These are phyloP conservation scores for Elongisporangium anandrum DNA, from an alignment of 352 stramenopile genomes.

Conservation along the genomic window DNA sequence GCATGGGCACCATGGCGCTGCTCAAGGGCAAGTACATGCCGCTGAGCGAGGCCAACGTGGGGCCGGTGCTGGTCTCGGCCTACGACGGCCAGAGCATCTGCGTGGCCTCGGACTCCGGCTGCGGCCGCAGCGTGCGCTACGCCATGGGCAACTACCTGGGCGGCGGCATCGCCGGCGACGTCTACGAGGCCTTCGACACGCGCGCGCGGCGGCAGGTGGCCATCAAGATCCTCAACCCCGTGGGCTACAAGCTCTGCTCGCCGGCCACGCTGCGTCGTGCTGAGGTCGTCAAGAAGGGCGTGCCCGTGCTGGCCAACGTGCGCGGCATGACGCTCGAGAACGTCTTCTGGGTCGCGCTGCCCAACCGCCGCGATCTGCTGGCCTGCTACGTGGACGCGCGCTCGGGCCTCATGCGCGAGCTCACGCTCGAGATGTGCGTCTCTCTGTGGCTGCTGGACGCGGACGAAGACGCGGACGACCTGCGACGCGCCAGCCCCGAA, in stretches of 20 bases:
- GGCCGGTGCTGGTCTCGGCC: constrained; percentile 59
- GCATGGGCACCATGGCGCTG: constrained; percentile 24
- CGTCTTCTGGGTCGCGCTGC: constrained; percentile 73
- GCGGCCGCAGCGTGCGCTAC: constrained; percentile 35
- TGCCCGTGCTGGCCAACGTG: constrained; percentile 39
- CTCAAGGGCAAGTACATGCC: constrained; percentile 86
- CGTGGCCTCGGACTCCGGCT: constrained; percentile 15
- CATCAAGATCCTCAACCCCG: constrained; percentile 97
- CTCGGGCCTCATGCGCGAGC: constrained; percentile 36
- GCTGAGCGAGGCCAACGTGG: constrained; percentile 79
- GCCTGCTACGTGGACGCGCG: constrained; percentile 58
- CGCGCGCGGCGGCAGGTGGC: constrained; percentile 81
- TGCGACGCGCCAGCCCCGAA: constrained; percentile 1
- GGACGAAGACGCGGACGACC: constrained; percentile 36
- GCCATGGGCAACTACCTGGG: constrained; percentile 91
- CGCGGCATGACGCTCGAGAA: constrained; percentile 71
- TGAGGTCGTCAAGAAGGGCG: constrained; percentile 83
- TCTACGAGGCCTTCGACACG: constrained; percentile 89
- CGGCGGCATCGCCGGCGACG: constrained; percentile 88
- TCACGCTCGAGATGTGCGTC: constrained; percentile 87
- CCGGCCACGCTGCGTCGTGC: constrained; percentile 65
- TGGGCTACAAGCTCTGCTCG: constrained; percentile 91
- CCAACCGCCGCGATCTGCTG: constrained; percentile 54
- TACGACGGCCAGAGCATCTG: constrained; percentile 82
- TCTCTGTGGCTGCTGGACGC: constrained; percentile 76